Base-by-base conservation (phyloP, 352 stramenopile species). In the Phytophthora hibernalis region DNA sequence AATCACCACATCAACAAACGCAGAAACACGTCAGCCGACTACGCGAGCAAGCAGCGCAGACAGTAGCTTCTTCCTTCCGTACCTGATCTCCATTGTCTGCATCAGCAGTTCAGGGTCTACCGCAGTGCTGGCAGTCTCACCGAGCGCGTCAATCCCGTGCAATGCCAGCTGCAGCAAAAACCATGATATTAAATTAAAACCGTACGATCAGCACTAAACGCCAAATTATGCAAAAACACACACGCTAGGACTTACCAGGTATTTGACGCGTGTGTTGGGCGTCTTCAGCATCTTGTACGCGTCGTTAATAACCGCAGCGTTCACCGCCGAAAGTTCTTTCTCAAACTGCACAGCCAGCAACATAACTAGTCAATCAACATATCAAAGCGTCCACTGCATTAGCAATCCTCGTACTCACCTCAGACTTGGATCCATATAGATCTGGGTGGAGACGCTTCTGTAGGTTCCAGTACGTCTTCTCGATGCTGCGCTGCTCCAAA, bases 251-350 rank as follows among this genome's bases (percentile, higher is more conserved):
- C 76, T 26, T 56, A 96, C 87, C 65, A 96, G 72, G 47, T 94
- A 94, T 63, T 96, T 93, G 60, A 91, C 85, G 43, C 87, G 87
- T 16, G 72, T 93, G 63, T 89, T 94, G 16, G 87, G 87, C n/a
- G 74, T 87, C 71, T 96, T 96, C 49, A 96, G 78, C 76, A 93
- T 91, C 51, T 92, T 92, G 78, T 96, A 96, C 7, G 87, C 87
- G 65, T 92, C 83, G 43, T 96, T 96, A 44, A 96, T 79, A 12
- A 96, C 75, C 0, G 87, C 84, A 7, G 85, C 82, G 52, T 96
- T 96, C 55, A 83, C 78, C 0, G 87, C 75, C 28, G 87, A 94
- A 26, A 96, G 51, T 60, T 94, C 80, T 49, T 91, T 83, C 58
- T 96, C 87, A 70, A 89, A 90, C 87, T 96, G 42, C 52, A 73